phyloP scores from a whole-genome alignment of 1,284 basidiomycete species.

The Pseudozyma tsukubaensis region DNA sequence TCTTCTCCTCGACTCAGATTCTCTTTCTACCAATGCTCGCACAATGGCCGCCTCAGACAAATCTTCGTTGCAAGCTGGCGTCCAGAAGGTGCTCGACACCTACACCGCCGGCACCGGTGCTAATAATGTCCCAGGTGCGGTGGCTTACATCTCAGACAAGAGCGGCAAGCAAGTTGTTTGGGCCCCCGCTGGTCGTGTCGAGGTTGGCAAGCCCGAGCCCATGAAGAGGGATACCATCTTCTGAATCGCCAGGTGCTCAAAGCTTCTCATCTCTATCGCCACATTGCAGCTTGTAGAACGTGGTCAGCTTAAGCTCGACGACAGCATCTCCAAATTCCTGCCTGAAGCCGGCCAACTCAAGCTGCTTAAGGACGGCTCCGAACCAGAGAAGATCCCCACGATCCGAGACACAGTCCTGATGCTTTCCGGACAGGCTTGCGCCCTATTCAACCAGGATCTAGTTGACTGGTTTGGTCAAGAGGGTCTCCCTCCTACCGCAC shows the following conservation, averaged over 20 bases:
- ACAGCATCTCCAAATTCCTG: slow-evolving; percentile 45
- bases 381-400: slow-evolving; percentile 47
- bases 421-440: slow-evolving; percentile 32
- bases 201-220: slow-evolving; percentile 28
- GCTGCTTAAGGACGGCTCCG: slow-evolving; percentile 35
- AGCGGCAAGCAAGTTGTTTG: slow-evolving; percentile 49
- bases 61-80: slow-evolving; percentile 10
- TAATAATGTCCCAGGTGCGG: slow-evolving; percentile 36
- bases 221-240: slow-evolving; percentile 52
- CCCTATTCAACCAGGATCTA: slow-evolving; percentile 50
- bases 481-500: slow-evolving; percentile 16
- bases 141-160: slow-evolving; percentile 48
- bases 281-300: slow-evolving; percentile 63
- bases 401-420: slow-evolving; percentile 32
- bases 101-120: slow-evolving; percentile 18
- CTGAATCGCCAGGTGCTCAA: slow-evolving; percentile 63
- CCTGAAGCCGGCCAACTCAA: slow-evolving; percentile 59
- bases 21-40: too few relatives aligned
- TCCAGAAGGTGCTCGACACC: slow-evolving; percentile 21
- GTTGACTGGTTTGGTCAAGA: slow-evolving; percentile 29
- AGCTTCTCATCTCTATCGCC: slow-evolving; percentile 66
- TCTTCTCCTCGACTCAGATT: too few relatives aligned
- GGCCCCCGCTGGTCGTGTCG: slow-evolving; percentile 41
- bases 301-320: slow-evolving; percentile 59
- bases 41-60: slow-evolving; percentile 15